Base-by-base conservation (phyloP, 1,139 yeast genomes). In the Pichia sp. region DNA sequence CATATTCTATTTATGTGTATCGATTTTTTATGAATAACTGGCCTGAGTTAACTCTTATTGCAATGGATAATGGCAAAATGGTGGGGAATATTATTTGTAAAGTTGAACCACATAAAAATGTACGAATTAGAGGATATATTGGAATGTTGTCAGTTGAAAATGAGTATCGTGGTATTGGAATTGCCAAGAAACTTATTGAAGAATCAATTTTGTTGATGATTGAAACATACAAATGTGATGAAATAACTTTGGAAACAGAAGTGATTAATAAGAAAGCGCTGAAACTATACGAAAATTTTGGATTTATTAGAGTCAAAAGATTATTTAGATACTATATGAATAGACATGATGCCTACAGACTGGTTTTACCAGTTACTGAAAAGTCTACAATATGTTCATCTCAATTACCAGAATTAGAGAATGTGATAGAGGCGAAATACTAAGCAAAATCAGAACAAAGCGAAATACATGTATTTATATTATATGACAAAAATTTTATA, bases 71-170 rank as follows among this genome's bases (percentile, higher is more conserved):
- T 3, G 64, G 61, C 6, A 61, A 61, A 19, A 70, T 78, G 0
- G 71, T 89, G 15, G 98, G 97, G 4, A 86, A 84, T 32, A 80
- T 89, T 18, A 85, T 91, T 9, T 81, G 95, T 46, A 87, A 87
- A 56, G 74, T 80, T n/a, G 94, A 84, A 51, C 69, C 74, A 5
- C 97, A 91, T 62, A 69, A 91, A 43, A 72, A 74, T 26, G 80
- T 73, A 10, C 68, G 95, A 45, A 57, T 68, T 53, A 66, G 96
- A 48, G 98, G 98, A 0, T 91, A 91, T 56, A 89, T 91, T 34
- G 98, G 97, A 6, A 91, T 91, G 98, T 66, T 91, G 42, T 96
- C 94, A 0, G 94, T 91, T 22, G 80, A 80, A 43, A 76, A 79
- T 31, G 59, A 63, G 15, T 79, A 72, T 60, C 68, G 98, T 40